Evolutionary conservation across 306 rosid genomes (phyloP).

Genomic region (Lagenaria siceraria): DNA sequence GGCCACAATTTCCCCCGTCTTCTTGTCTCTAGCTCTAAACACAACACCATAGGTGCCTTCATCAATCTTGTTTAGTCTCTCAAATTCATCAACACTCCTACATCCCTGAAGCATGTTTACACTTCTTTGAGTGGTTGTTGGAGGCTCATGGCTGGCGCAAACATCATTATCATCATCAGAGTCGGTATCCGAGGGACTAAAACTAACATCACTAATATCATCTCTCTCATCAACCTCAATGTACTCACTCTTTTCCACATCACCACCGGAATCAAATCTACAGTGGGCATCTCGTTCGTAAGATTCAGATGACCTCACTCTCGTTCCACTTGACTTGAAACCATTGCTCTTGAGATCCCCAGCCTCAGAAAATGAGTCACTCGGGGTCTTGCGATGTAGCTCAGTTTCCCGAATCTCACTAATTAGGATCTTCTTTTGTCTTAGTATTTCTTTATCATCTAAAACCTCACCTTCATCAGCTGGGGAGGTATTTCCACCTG

Average conservation of each 20-base stretch:
- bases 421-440: neutral
- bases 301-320: slow-evolving; percentile 27
- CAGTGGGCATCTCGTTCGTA: slow-evolving; percentile 19
- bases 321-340: slow-evolving; percentile 27
- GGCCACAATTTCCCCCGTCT: slow-evolving; percentile 69
- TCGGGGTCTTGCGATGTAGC: slow-evolving; percentile 5
- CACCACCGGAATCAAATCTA: slow-evolving; percentile 8
- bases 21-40: slow-evolving; percentile 77
- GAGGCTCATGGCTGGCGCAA: slow-evolving; percentile 9
- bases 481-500: slow-evolving; percentile 12
- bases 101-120: slow-evolving; percentile 65
- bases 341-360: slow-evolving; percentile 34
- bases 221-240: slow-evolving; percentile 15
- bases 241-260: slow-evolving; percentile 5
- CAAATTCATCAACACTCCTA: slow-evolving; percentile 66
- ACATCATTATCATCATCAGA: slow-evolving; percentile 22
- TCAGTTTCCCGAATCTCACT: neutral
- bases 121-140: slow-evolving; percentile 15
- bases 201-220: neutral
- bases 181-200: slow-evolving; percentile 13
- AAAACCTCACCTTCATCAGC: slow-evolving; percentile 16
- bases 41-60: slow-evolving; percentile 98
- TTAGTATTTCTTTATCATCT: neutral
- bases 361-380: slow-evolving; percentile 25
- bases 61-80: slow-evolving; percentile 67